phyloP scores from a whole-genome alignment of 1,139 yeast genomes.

The Zygosaccharomyces pseudobailii region DNA sequence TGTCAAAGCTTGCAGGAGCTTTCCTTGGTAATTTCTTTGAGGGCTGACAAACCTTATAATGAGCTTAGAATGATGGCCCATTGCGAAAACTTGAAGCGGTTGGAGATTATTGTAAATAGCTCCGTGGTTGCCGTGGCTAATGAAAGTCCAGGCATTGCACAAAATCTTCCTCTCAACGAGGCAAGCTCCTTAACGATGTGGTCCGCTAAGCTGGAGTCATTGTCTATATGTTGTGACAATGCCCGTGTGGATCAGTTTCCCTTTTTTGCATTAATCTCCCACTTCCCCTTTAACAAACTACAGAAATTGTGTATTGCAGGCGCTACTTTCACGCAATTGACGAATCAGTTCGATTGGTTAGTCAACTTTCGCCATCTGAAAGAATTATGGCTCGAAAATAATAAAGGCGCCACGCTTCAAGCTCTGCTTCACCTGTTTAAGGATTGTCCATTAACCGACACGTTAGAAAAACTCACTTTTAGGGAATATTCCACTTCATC shows the following conservation, averaged over 20 bases:
- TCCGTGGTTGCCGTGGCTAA: slow-evolving; percentile 16
- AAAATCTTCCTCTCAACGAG: slow-evolving; percentile 8
- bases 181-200: slow-evolving; percentile 2
- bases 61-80: slow-evolving; percentile 18
- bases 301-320: slow-evolving; percentile 24
- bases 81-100: slow-evolving; percentile 15
- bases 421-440: slow-evolving; percentile 18
- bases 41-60: slow-evolving; percentile 19
- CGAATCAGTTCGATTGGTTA: slow-evolving; percentile 26
- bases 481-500: slow-evolving; percentile 23
- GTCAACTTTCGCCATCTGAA: slow-evolving; percentile 17
- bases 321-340: slow-evolving; percentile 15
- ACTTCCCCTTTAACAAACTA: slow-evolving; percentile 10
- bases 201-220: slow-evolving; percentile 15
- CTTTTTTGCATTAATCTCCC: slow-evolving; percentile 11
- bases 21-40: slow-evolving; percentile 20
- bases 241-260: slow-evolving; percentile 22
- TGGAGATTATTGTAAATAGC: slow-evolving; percentile 21
- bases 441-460: slow-evolving; percentile 15
- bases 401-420: slow-evolving; percentile 18
- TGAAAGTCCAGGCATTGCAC: slow-evolving; percentile 1
- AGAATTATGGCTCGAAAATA: slow-evolving; percentile 33
- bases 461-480: slow-evolving; percentile 24
- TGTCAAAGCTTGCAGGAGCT: slow-evolving; percentile 14
- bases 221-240: slow-evolving; percentile 24